These are phyloP conservation scores for Starmerella floris DNA, from an alignment of 805 yeast species.

Conservation along the genomic window DNA sequence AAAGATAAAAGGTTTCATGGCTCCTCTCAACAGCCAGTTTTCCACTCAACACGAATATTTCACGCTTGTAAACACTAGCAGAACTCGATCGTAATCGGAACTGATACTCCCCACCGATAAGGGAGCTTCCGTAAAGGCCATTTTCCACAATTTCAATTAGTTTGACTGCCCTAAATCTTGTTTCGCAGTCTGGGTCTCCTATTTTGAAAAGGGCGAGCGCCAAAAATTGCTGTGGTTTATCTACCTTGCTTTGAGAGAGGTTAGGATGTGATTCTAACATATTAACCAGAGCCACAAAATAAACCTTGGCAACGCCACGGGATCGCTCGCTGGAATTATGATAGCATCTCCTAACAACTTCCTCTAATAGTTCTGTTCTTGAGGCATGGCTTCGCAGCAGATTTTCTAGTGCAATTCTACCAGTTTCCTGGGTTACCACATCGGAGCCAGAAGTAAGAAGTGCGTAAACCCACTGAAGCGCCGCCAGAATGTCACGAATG, in stretches of 20 bases:
- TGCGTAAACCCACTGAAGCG: conserved; percentile 71
- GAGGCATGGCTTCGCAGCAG: conserved; percentile 49
- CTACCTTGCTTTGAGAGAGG: conserved; percentile 27
- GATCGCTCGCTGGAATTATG: conserved; percentile 33
- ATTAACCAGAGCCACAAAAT: conserved; percentile 58
- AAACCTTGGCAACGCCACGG: conserved; percentile 42
- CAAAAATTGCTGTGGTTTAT: conserved; percentile 42
- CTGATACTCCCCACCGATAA: conserved; percentile 40
- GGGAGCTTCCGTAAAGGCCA: conserved; percentile 40
- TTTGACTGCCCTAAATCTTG: conserved; percentile 59
- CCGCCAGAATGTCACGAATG: conserved; percentile 36
- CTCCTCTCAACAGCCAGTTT: conserved; percentile 50
- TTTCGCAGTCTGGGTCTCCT: conserved; percentile 56
- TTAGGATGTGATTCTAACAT: conserved; percentile 42
- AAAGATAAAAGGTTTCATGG: conserved; percentile 45
- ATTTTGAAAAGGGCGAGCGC: conserved; percentile 66
- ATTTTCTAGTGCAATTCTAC: conserved; percentile 56
- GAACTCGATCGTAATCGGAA: conserved; percentile 65
- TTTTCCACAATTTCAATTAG: conserved; percentile 56
- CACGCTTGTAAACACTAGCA: conserved; percentile 74
- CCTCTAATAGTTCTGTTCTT: conserved; percentile 38
- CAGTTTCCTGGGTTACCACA: conserved; percentile 44
- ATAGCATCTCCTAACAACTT: conserved; percentile 62
- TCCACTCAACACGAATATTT: conserved; percentile 64
- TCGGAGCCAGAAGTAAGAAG: conserved; percentile 44